Conservation (phyloP, 164 flowering plant genomes). For the Sedum album region DNA sequence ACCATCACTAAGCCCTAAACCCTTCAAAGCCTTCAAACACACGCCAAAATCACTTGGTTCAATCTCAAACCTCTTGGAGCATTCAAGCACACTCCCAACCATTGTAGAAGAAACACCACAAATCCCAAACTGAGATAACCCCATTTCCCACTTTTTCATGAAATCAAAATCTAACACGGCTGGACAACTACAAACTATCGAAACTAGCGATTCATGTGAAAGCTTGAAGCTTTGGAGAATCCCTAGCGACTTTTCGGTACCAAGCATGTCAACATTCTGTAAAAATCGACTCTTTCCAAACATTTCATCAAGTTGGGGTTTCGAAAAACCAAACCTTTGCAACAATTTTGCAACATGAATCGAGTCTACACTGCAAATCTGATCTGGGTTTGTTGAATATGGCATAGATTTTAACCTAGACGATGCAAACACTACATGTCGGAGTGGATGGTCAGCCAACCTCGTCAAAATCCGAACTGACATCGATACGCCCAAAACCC, state of each 20-base stretch:
- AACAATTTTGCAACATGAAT: conserved; percentile 39
- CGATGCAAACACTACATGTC: neutral
- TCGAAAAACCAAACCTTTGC: conserved; percentile 54
- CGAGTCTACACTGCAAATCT: conserved; percentile 23
- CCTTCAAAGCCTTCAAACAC: conserved; percentile 33
- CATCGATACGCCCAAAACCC: neutral
- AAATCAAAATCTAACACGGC: conserved; percentile 41
- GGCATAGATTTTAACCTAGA: neutral
- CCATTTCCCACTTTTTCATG: conserved; percentile 49
- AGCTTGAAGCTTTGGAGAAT: conserved; percentile 39
- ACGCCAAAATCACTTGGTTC: conserved; percentile 32
- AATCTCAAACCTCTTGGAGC: conserved; percentile 33
- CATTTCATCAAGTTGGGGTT: conserved; percentile 31
- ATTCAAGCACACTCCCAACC: conserved; percentile 38
- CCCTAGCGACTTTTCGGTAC: conserved; percentile 42
- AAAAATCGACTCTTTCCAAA: conserved; percentile 37
- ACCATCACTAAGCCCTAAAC: conserved; percentile 43
- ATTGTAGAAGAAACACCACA: conserved; percentile 21
- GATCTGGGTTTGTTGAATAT: conserved; percentile 6
- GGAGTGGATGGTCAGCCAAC: neutral
- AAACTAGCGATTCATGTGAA: conserved; percentile 35
- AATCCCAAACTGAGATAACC: conserved; percentile 21
- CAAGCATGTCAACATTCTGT: conserved; percentile 19
- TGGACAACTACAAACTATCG: conserved; percentile 44
- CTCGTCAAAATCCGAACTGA: neutral